A percentile compares a stretch with the other conserved stretches of the same genome.
phyloP scores from a whole-genome alignment of 805 yeast genomes.

The Jamesozyma lodderae region DNA sequence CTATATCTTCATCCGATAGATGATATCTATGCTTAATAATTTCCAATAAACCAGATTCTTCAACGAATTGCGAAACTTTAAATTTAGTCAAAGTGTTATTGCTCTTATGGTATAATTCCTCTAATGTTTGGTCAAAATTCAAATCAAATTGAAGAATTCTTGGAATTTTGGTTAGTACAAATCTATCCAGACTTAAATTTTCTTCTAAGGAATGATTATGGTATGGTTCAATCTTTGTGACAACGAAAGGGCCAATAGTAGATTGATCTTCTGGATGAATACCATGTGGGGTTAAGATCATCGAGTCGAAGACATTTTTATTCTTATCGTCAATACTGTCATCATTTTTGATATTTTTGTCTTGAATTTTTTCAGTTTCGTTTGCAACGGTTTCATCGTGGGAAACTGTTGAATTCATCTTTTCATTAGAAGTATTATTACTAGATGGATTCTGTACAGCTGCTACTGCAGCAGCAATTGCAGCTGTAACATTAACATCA shows the following conservation, averaged over 20 bases:
- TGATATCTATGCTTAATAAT: slow-evolving; percentile 27
- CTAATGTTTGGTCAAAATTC: slow-evolving; percentile 27
- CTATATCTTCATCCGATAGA: slow-evolving; percentile 24
- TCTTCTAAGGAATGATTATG: slow-evolving; percentile 30
- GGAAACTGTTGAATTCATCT: background rate
- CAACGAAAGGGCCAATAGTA: slow-evolving; percentile 27
- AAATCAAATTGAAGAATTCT: slow-evolving; percentile 28
- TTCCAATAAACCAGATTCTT: slow-evolving; percentile 27
- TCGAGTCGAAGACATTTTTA: too few relatives aligned
- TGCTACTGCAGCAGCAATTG: slow-evolving; percentile 30
- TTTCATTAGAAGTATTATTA: background rate
- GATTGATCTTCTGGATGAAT: slow-evolving; percentile 6
- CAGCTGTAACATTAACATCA: slow-evolving; percentile 27
- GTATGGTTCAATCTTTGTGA: slow-evolving; percentile 29
- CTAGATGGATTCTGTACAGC: slow-evolving; percentile 22
- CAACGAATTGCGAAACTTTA: slow-evolving; percentile 28
- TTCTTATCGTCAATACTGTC: background rate
- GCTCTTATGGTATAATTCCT: slow-evolving; percentile 26
- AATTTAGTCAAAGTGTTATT: slow-evolving; percentile 27
- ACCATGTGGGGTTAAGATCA: too few relatives aligned
- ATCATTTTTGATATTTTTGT: background rate
- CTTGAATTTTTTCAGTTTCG: too few relatives aligned
- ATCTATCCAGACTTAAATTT: slow-evolving; percentile 24
- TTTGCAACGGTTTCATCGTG: background rate
- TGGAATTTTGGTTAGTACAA: slow-evolving; percentile 29